Percentiles rank a stretch among this genome's conserved stretches.
Conservation (phyloP, 2,329 filamentous ascomycete species). For the Fusarium sp. region DNA sequence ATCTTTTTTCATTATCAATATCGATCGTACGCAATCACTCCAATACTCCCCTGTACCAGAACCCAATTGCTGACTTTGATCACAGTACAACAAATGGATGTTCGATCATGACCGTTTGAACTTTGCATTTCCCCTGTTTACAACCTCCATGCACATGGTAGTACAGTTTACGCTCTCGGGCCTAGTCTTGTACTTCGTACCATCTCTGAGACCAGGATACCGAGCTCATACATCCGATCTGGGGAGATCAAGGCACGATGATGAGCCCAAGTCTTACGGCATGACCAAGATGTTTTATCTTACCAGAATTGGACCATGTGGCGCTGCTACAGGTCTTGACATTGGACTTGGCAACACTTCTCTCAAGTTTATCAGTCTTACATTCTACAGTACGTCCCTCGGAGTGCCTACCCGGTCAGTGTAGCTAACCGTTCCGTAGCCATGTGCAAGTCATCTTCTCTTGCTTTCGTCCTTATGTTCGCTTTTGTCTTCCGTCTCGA, state of each 20-base stretch:
- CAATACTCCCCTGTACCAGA: not conserved
- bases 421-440: slow-evolving; percentile 59
- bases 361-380: slow-evolving; percentile 94
- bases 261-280: slow-evolving; percentile 68
- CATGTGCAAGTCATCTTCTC: slow-evolving; percentile 98
- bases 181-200: slow-evolving; percentile 83
- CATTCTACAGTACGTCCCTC: slow-evolving; percentile 83
- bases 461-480: slow-evolving; percentile 95
- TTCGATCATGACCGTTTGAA: slow-evolving; percentile 87
- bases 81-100: slow-evolving; percentile 99
- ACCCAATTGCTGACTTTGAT: slow-evolving; percentile 37
- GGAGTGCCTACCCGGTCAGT: not conserved
- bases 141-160: slow-evolving; percentile 93
- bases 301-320: slow-evolving; percentile 91
- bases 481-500: slow-evolving; percentile 95
- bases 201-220: slow-evolving; percentile 79
- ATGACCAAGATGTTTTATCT: slow-evolving; percentile 95
- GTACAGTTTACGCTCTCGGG: slow-evolving; percentile 89
- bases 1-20: slow-evolving; percentile 90
- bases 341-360: slow-evolving; percentile 97
- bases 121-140: slow-evolving; percentile 95
- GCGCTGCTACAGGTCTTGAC: slow-evolving; percentile 91
- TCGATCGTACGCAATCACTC: slow-evolving; percentile 75
- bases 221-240: slow-evolving; percentile 60
- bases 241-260: slow-evolving; percentile 64